A percentile compares a stretch with the other conserved stretches of the same genome.
phyloP scores from a whole-genome alignment of 2,329 filamentous ascomycete genomes.

The Xenosphaeropsis pyriputrescens region DNA sequence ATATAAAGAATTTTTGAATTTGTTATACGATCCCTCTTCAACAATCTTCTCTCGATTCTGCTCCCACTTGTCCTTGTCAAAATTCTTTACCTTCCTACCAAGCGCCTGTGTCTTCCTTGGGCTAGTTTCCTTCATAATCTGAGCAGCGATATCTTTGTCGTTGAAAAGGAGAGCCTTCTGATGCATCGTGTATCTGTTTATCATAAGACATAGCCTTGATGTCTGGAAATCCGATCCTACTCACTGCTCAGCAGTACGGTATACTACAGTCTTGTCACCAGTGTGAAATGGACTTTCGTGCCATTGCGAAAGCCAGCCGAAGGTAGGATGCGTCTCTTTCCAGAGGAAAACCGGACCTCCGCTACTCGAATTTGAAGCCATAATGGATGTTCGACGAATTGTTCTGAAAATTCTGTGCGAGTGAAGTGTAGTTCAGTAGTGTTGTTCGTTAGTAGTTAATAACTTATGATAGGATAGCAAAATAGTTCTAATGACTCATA shows the following conservation, averaged over 20 bases:
- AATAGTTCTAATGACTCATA: too few species aligned
- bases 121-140: conserved; percentile 30
- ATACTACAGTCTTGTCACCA: conserved; percentile 18
- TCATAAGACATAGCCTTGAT: neutral
- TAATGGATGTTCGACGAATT: neutral
- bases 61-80: conserved; percentile 35
- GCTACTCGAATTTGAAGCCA: neutral
- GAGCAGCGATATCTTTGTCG: conserved; percentile 25
- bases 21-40: conserved; percentile 38
- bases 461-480: too few species aligned
- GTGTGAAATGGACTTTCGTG: conserved; percentile 34
- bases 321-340: conserved; percentile 27
- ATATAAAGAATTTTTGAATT: conserved; percentile 31
- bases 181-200: conserved; percentile 36
- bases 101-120: conserved; percentile 35
- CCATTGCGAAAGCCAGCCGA: conserved; percentile 51
- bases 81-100: conserved; percentile 37
- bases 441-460: too few species aligned
- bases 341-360: conserved; percentile 25
- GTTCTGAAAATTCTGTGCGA: too few species aligned
- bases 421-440: too few species aligned
- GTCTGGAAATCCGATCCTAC: conserved; percentile 1
- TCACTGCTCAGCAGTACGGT: conserved; percentile 37
- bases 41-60: conserved; percentile 37
- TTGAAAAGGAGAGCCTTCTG: conserved; percentile 34